Conservation (phyloP, 2,329 filamentous ascomycete genomes). For the Stachybotrys chlorohalonatus region DNA sequence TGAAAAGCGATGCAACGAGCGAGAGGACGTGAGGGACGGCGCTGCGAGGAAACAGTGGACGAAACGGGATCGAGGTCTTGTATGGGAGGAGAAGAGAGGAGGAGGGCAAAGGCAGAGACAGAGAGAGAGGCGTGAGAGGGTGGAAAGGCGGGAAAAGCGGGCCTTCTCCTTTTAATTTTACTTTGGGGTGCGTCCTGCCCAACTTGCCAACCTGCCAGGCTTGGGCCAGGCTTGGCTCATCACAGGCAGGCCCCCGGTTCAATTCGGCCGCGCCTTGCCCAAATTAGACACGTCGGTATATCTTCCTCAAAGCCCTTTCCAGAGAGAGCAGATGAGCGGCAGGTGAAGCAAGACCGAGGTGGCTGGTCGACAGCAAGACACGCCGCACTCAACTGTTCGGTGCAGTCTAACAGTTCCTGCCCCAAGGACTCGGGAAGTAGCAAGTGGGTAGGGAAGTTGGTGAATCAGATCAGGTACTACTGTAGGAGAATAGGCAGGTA, state of each 20-base stretch:
- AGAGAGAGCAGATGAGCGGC: not conserved
- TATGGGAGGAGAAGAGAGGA: not conserved
- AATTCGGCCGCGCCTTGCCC: not conserved
- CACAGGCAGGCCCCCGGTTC: not conserved
- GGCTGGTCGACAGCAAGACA: too few relatives aligned
- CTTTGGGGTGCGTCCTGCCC: conserved; percentile 2
- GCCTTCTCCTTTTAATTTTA: conserved; percentile 12
- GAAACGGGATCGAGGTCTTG: not conserved
- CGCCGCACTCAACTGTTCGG: too few relatives aligned
- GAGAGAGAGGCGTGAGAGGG: not conserved
- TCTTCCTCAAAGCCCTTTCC: not conserved
- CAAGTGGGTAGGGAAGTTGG: too few relatives aligned
- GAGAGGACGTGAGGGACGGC: conserved; percentile 7
- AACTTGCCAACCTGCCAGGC: conserved; percentile 1
- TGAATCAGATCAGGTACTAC: too few relatives aligned
- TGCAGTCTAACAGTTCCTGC: too few relatives aligned
- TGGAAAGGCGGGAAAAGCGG: not conserved
- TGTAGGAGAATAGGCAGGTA: too few relatives aligned
- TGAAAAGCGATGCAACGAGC: not conserved
- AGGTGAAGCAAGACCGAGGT: not conserved
- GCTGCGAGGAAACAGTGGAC: conserved; percentile 5
- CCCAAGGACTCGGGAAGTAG: too few relatives aligned
- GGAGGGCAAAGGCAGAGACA: not conserved
- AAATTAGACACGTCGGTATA: not conserved
- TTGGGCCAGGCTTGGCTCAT: not conserved